Percentiles rank a stretch among this genome's conserved stretches.
Evolutionary conservation across 106 monocot genomes (phyloP).

Genomic region (Platanthera guangdongensis): DNA sequence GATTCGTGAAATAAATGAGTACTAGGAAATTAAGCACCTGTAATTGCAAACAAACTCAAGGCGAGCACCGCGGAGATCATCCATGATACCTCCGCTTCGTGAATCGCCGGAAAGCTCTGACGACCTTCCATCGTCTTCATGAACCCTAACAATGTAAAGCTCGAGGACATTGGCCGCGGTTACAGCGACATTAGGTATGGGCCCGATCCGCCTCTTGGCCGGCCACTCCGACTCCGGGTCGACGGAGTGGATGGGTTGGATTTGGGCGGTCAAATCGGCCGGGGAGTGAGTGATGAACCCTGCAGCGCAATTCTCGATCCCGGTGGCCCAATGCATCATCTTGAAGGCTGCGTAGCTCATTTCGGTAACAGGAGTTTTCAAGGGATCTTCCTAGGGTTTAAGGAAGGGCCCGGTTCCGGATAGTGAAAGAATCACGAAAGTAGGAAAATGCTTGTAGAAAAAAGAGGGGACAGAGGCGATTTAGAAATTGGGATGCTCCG

Average conservation of each 20-base stretch:
- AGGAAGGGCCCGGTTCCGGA: neutral
- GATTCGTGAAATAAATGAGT: neutral
- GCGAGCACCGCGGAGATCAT: conserved; percentile 54
- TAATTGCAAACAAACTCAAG: conserved; percentile 85
- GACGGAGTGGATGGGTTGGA: conserved; percentile 28
- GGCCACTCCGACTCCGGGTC: conserved; percentile 48
- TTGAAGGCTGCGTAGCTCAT: conserved; percentile 99
- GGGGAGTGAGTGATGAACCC: conserved; percentile 73
- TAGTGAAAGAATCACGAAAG: neutral
- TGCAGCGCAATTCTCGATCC: conserved; percentile 89
- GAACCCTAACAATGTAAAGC: conserved; percentile 66
- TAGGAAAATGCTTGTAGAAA: neutral
- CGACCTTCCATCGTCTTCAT: conserved; percentile 40
- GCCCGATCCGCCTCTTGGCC: conserved; percentile 23
- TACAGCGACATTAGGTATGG: conserved; percentile 67
- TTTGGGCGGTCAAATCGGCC: conserved; percentile 24
- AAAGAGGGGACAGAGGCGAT: neutral
- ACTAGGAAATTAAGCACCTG: conserved; percentile 24
- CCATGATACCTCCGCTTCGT: conserved; percentile 44
- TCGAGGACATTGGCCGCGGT: conserved; percentile 75
- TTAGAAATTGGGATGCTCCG: neutral
- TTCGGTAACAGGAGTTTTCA: neutral
- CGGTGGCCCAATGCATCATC: conserved; percentile 87
- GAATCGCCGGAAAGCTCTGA: conserved; percentile 8
- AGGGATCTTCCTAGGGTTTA: conserved; percentile 6